Conservation (phyloP, 257 asterid genomes). For the Petrea volubilis region DNA sequence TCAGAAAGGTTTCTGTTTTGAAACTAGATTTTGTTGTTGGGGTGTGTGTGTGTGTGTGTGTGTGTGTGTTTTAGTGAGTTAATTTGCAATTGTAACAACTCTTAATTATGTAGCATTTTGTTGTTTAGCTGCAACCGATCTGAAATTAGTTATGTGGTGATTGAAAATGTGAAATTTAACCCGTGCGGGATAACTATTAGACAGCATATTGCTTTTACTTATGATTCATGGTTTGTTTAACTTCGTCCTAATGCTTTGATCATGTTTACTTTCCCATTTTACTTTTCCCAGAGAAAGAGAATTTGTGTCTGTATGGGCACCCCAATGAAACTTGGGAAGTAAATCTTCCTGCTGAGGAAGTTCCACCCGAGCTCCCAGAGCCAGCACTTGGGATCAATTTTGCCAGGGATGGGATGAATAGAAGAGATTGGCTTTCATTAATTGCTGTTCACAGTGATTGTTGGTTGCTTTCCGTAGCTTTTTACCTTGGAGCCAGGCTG, state of each 20-base stretch:
- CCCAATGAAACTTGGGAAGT: conserved; percentile 95
- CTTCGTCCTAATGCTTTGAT: conserved; percentile 13
- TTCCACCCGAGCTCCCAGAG: conserved; percentile 97
- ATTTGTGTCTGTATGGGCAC: conserved; percentile 91
- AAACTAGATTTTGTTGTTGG: background rate
- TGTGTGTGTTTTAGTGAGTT: background rate
- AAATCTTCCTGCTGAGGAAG: conserved; percentile 94
- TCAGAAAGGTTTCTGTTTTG: background rate
- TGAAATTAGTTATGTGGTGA: conserved; percentile 1
- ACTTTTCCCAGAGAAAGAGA: conserved; percentile 72
- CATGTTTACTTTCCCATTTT: conserved; percentile 21
- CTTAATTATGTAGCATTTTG: background rate
- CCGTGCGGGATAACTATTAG: background rate
- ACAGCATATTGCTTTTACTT: background rate
- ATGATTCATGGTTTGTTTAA: background rate
- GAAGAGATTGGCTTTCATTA: conserved; percentile 91
- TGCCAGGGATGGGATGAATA: conserved; percentile 94
- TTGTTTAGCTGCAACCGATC: background rate
- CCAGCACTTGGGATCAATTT: conserved; percentile 95
- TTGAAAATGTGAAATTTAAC: conserved; percentile 5
- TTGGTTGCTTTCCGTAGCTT: conserved; percentile 96
- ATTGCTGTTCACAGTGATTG: conserved; percentile 97
- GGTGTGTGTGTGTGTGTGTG: background rate
- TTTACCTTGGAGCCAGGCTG: conserved; percentile 85
- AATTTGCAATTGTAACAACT: background rate